Percentiles rank a stretch among this genome's conserved stretches.
phyloP scores from a whole-genome alignment of 441 rosid genomes.

The Populus hybrid region DNA sequence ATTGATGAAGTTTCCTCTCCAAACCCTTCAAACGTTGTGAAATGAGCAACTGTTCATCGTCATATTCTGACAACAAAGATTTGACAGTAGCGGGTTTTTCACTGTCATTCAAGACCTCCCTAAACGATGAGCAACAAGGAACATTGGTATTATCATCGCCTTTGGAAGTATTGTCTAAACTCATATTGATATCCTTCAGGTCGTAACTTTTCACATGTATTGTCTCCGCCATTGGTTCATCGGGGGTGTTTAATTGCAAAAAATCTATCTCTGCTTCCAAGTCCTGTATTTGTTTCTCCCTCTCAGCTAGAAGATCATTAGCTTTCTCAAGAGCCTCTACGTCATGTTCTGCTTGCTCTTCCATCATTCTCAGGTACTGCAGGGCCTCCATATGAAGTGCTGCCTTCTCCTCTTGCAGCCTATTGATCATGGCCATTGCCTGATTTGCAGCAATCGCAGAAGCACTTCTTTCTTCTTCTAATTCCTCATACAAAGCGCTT shows the following conservation, averaged over 20 bases:
- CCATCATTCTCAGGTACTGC: no score
- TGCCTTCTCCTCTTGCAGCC: no score
- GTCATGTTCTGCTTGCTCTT: no score
- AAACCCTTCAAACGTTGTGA: constrained; percentile 27
- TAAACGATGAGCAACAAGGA: constrained; percentile 1
- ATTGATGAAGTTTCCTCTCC: constrained; percentile 39
- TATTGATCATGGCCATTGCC: no score
- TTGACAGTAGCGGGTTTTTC: constrained; percentile 16
- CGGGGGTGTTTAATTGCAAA: constrained; percentile 14
- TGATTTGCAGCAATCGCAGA: no score
- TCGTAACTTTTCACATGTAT: no score
- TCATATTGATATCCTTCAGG: constrained; percentile 17
- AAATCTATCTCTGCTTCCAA: constrained; percentile 67
- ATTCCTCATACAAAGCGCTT: no score
- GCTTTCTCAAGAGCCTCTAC: constrained; percentile 29
- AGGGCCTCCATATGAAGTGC: no score
- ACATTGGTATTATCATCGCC: constrained; percentile 7
- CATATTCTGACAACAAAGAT: constrained; percentile 26
- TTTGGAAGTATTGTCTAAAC: constrained; percentile 14
- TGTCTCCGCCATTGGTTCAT: no score
- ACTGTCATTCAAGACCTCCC: constrained; percentile 12
- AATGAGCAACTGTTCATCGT: constrained; percentile 37
- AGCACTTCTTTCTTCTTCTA: no score
- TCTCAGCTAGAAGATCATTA: constrained; percentile 68
- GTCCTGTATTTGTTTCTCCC: constrained; percentile 75